Evolutionary conservation across 495 filamentous ascomycete species (phyloP).

Genomic region (Platismatia glauca): DNA sequence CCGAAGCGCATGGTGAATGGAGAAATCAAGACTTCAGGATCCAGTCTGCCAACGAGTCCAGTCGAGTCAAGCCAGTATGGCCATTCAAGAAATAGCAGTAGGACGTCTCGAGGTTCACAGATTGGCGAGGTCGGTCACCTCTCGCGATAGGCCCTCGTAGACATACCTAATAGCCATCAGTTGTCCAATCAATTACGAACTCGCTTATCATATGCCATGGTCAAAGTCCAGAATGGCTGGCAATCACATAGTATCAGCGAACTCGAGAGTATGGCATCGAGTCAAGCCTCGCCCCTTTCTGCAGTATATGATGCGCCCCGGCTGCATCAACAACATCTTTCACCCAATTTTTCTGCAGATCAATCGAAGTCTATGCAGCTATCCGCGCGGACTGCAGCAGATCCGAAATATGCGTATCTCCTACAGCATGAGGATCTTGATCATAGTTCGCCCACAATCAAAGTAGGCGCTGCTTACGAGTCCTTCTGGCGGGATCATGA

Average conservation of each 20-base stretch:
- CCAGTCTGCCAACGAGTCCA: conserved; percentile 32
- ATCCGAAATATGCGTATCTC: not conserved
- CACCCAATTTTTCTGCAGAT: not conserved
- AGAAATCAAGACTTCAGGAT: conserved; percentile 44
- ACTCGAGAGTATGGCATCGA: conserved; percentile 58
- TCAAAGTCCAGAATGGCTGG: conserved; percentile 83
- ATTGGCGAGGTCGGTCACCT: conserved; percentile 62
- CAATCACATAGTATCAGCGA: conserved; percentile 60
- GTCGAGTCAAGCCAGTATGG: conserved; percentile 24
- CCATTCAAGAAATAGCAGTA: conserved; percentile 64
- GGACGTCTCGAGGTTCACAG: conserved; percentile 49
- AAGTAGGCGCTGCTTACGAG: conserved; percentile 29
- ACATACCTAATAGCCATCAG: conserved; percentile 37
- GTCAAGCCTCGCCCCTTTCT: conserved; percentile 49
- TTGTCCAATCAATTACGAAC: conserved; percentile 68
- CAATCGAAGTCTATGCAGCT: not conserved
- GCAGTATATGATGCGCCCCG: conserved; percentile 31
- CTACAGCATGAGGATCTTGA: not conserved
- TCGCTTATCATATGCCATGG: conserved; percentile 77
- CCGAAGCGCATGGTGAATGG: conserved; percentile 61
- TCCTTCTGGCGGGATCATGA: conserved; percentile 38
- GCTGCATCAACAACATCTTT: conserved; percentile 16
- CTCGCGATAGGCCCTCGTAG: conserved; percentile 5
- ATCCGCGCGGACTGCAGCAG: not conserved
- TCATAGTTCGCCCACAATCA: not conserved